phyloP scores from a whole-genome alignment of 768 basidiomycete species.

The Amanita polypyramis region DNA sequence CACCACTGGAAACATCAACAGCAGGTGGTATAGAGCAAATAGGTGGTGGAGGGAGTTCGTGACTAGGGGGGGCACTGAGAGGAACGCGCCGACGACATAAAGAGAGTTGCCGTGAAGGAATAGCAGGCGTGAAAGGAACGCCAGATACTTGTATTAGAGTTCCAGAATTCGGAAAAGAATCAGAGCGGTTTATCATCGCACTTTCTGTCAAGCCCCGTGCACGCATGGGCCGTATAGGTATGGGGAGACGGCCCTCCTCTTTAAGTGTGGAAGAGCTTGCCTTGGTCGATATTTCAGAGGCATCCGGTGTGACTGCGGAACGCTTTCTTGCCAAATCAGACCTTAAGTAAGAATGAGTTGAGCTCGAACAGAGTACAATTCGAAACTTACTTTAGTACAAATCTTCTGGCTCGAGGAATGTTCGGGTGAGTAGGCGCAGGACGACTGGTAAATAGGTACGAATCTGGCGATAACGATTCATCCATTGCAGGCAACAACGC shows the following conservation, averaged over 20 bases:
- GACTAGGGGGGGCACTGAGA: slow-evolving; percentile 38
- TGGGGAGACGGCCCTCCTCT: slow-evolving; percentile 16
- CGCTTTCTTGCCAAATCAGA: slow-evolving; percentile 17
- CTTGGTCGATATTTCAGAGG: slow-evolving; percentile 13
- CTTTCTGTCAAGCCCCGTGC: slow-evolving; percentile 41
- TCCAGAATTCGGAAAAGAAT: slow-evolving; percentile 17
- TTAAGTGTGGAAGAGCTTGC: slow-evolving; percentile 21
- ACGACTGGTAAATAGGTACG: slow-evolving; percentile 12
- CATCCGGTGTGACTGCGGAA: slow-evolving; percentile 10
- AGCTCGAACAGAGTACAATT: not conserved
- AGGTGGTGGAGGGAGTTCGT: slow-evolving; percentile 37
- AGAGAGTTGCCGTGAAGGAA: slow-evolving; percentile 33
- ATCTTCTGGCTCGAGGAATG: slow-evolving; percentile 1
- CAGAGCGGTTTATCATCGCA: slow-evolving; percentile 20
- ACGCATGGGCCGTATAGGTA: slow-evolving; percentile 27
- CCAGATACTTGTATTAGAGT: slow-evolving; percentile 11
- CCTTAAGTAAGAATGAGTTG: not conserved
- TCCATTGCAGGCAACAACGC: slow-evolving; percentile 43
- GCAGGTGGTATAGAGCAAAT: slow-evolving; percentile 4
- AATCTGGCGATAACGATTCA: slow-evolving; percentile 18
- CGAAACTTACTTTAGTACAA: slow-evolving; percentile 12
- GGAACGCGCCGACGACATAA: slow-evolving; percentile 30
- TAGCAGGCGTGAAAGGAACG: slow-evolving; percentile 13
- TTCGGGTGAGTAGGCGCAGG: not conserved
- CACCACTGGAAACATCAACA: slow-evolving; percentile 10